Base-by-base conservation (phyloP, 2,329 filamentous ascomycete species). In the Alternaria gaisen region DNA sequence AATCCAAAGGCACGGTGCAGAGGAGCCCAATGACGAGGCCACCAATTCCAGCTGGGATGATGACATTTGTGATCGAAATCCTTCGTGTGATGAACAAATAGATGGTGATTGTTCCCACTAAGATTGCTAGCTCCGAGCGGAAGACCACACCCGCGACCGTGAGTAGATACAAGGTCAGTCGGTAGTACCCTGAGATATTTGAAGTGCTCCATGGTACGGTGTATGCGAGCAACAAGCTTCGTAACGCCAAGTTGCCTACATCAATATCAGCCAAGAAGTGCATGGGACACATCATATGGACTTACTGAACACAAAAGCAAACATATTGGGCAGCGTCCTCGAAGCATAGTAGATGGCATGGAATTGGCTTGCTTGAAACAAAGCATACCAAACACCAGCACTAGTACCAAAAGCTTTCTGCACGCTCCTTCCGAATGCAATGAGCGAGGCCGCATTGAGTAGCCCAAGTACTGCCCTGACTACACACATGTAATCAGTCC, bases 321-420 rank as follows among this genome's bases (percentile, higher is more conserved):
- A 97, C 91, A 96, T 97, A 77, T 99, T 99, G 2, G 95, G 95
- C 66, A 99, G 81, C 3, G 93, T 95, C 62, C 95, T 86, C 16
- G 93, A 95, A 14, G 94, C 90, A 82, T 99, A 99, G 80, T 93
- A 99, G 63, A 95, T 85, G 63, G 97, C 82, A 80, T 99, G 95
- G 74, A 99, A 99, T 79, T 98, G 94, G 77, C 88, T 90, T 1
- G 87, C 87, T 73, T 93, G 90, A 55, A 98, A 84, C 40, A 92
- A 63, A 4, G 90, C 80, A 81, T 91, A 99, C 93, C 94, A 98
- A 56, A 88, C 84, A 5, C 88, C 90, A 4, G 89, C 87, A 5
- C 83, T 83, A 28, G 78, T 80, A 14, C 95, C 94, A 78, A 90
- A 94, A 3, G 89, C 87, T 42, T 80, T 84, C 32, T 83, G 84